A percentile compares a stretch with the other conserved stretches of the same genome.
Evolutionary conservation across 345 rosid genomes (phyloP).

Genomic region (Pelargonium nanum): DNA sequence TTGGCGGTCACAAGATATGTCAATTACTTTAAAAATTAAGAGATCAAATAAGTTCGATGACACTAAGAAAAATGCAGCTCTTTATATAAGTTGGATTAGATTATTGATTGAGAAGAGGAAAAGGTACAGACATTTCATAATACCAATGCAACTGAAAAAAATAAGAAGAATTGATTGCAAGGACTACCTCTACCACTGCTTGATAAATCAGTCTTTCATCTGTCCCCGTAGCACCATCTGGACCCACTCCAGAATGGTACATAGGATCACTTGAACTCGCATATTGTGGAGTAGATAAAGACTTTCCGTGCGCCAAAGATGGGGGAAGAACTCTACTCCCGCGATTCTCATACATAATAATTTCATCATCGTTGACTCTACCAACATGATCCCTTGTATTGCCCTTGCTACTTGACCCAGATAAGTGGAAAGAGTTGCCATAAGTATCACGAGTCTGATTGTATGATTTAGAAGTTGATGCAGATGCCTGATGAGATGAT

Average conservation of each 20-base stretch:
- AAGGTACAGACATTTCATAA: neutral
- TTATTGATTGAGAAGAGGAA: neutral
- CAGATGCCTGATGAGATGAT: conserved; percentile 25
- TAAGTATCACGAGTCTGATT: conserved; percentile 35
- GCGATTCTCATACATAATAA: conserved; percentile 37
- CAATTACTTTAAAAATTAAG: neutral
- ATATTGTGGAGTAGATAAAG: conserved; percentile 28
- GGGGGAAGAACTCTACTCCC: conserved; percentile 56
- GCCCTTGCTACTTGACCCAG: conserved; percentile 34
- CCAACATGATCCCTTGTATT: conserved; percentile 26
- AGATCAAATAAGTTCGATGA: neutral
- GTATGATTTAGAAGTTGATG: conserved; percentile 15
- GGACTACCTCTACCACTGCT: conserved; percentile 75
- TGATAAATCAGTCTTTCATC: conserved; percentile 83
- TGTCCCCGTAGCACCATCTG: conserved; percentile 40
- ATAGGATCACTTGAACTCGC: conserved; percentile 38
- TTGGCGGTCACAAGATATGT: neutral
- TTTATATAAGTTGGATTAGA: neutral
- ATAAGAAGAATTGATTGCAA: conserved; percentile 5
- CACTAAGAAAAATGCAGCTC: neutral
- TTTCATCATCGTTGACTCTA: conserved; percentile 26
- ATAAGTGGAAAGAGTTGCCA: conserved; percentile 21
- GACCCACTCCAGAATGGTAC: conserved; percentile 35
- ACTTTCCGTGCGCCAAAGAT: conserved; percentile 39
- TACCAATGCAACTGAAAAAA: neutral